Conservation (phyloP, 23 red algal species). For the Gracilariopsis chorda region DNA sequence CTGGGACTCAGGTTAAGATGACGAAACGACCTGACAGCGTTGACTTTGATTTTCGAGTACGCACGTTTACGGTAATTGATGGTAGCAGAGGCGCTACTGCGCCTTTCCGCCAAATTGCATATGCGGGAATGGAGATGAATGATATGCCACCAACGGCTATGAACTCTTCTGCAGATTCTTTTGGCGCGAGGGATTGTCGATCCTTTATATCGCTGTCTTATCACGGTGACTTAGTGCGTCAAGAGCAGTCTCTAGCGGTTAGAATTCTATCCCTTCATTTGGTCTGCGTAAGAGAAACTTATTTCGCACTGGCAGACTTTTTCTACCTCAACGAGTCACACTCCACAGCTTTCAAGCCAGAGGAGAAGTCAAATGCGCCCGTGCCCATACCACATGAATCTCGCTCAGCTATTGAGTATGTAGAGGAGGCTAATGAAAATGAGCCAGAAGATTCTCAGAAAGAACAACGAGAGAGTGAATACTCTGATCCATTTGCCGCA, state of each 20-base stretch:
- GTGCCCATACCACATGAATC: background rate
- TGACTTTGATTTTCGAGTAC: slow-evolving; percentile 53
- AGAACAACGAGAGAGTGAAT: background rate
- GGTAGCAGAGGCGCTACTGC: slow-evolving; percentile 69
- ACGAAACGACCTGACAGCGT: slow-evolving; percentile 12
- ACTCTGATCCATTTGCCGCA: slow-evolving; percentile 69
- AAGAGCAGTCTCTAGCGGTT: slow-evolving; percentile 59
- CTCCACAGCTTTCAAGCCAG: background rate
- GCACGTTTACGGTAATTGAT: slow-evolving; percentile 48
- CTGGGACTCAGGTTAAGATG: slow-evolving; percentile 39
- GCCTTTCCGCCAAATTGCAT: slow-evolving; percentile 55
- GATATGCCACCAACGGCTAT: background rate
- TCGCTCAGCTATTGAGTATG: background rate
- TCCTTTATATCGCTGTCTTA: slow-evolving; percentile 48
- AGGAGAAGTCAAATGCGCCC: background rate
- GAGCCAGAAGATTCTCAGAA: background rate
- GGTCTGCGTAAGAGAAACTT: slow-evolving; percentile 73
- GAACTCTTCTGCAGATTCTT: background rate
- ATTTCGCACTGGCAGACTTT: slow-evolving; percentile 71
- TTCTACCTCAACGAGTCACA: slow-evolving; percentile 53
- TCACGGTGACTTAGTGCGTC: slow-evolving; percentile 32
- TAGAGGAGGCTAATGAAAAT: background rate
- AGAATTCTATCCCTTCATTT: slow-evolving; percentile 61
- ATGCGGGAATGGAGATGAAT: slow-evolving; percentile 18
- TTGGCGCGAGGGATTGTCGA: background rate